Base-by-base conservation (phyloP, 169 alveolate species). In the Eimeria falciformis region DNA sequence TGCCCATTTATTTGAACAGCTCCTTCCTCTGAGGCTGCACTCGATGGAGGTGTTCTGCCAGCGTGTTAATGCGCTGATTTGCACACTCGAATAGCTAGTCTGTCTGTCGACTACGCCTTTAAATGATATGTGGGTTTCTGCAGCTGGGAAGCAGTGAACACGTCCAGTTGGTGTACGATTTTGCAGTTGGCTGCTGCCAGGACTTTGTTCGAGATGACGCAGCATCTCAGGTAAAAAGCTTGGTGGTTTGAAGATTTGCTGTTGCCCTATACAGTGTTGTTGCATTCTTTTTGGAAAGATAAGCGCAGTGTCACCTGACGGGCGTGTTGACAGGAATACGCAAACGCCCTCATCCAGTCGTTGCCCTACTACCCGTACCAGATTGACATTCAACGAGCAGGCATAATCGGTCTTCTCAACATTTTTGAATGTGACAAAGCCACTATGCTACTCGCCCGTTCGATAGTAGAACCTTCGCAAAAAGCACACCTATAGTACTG, bases 291-390 rank as follows among this genome's bases (percentile, higher is more conserved):
- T 23, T 3, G 53, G 3, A 17, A 12, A 12, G 27, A n/a, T 14
- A 17, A 40, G 25, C 56, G 29, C 79, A 33, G 46, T 23, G 33
- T 47, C 84, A 37, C 29, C 9, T 21, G 0, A n/a, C n/a, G 47
- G 27, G 71, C 17, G 12, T 21, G n/a, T 33, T 27, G 5, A n/a
- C 95, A 92, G 95, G 85, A 86, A 62, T 92, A 85, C 46, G 92
- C 93, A 23, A 92, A 92, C 55, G 92, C 90, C 46, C 93, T 92
- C 27, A 58, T 84, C 37, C 93, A 92, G 90, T 77, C 93, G 33
- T 29, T 92, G 43, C 95, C 93, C 62, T 92, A 73, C 56, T 92
- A 92, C 27, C 95, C 95, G 37, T 92, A 81, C 78, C 95, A 92
- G 82, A 65, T 86, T 45, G 93, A 92, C 75, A 84, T 92, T 37